Evolutionary conservation across 139 green algal species (phyloP).

Genomic region (Chloropicon primus): DNA sequence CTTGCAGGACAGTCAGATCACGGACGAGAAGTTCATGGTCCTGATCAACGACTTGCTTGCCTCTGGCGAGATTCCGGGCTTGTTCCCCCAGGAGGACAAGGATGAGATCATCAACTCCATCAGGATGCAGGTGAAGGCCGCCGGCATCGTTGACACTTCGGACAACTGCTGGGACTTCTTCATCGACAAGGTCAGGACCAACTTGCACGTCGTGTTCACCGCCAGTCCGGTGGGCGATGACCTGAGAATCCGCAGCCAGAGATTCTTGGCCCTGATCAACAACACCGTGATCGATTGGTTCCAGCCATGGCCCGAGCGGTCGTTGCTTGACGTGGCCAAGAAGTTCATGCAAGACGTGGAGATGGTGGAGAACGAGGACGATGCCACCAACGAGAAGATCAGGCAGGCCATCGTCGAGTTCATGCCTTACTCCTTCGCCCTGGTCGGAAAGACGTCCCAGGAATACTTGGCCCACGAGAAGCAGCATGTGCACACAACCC

Average conservation of each 20-base stretch:
- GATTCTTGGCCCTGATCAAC: constrained; percentile 79
- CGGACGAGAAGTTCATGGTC: constrained; percentile 76
- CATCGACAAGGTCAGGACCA: constrained; percentile 53
- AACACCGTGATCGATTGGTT: constrained; percentile 79
- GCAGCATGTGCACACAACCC: constrained; percentile 73
- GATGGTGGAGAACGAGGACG: neutral
- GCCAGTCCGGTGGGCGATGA: constrained; percentile 71
- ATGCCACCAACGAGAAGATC: constrained; percentile 28
- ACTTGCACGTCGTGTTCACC: constrained; percentile 79
- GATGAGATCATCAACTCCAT: constrained; percentile 79
- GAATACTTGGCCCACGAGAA: constrained; percentile 52
- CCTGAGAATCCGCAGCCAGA: constrained; percentile 63
- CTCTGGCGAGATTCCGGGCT: constrained; percentile 68
- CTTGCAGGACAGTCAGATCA: constrained; percentile 69
- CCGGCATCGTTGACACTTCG: constrained; percentile 57
- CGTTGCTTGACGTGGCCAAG: constrained; percentile 59
- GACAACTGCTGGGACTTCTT: constrained; percentile 76
- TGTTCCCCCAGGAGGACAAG: constrained; percentile 71
- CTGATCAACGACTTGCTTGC: constrained; percentile 78
- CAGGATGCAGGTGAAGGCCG: constrained; percentile 59
- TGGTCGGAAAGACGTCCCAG: constrained; percentile 37
- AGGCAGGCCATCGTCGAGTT: constrained; percentile 62
- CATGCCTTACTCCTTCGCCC: constrained; percentile 68
- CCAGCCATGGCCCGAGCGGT: constrained; percentile 64
- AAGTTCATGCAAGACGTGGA: constrained; percentile 67